Evolutionary conservation across 306 rosid genomes (phyloP), one percentile per base, ranked within the genome.

Genomic region (Bauhinia variegata): DNA sequence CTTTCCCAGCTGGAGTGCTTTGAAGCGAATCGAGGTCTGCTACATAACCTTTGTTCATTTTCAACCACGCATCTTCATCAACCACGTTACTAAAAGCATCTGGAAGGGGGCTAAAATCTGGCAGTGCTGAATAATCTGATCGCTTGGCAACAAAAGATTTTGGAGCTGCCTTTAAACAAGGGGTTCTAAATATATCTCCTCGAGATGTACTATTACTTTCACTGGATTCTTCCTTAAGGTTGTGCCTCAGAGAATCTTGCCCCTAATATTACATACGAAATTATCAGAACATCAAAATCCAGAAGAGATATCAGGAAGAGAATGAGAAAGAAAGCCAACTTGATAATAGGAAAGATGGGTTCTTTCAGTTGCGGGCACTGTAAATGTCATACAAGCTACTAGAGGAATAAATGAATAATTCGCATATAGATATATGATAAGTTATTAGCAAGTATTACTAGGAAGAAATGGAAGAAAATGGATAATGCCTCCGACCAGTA

Each of bases 41-140:
- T 53, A 86, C 71, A 57, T 57, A 90, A 55, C 96, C 99, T 37
- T 86, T 88, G 74, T 93, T 93, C 96, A 93, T 76, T 81, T 93
- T 90, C 79, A 90, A 41, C 99, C 99, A 93, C 43, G 81, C 74
- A 60, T 93, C 96, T 76, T 93, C 99, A 75, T 93, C 99, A 34
- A 82, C 97, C 58, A 90, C 90, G 34, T 86, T 82, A 74, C 87
- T 84, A 77, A 90, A 75, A 56, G 87, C 76, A 78, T 88, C 87
- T 34, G 95, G 90, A 75, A 82, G 86, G 68, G 99, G 96, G 78
- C 92, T 87, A 60, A 11, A 83, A 75, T 84, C 86, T 54, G 91
- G 85, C 71, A 85, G 62, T 8, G 65, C 68, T 56, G 87, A 83
- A 70, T 86, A 68, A 65, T 78, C 79, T 62, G 91, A 80, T 63